phyloP scores from a whole-genome alignment of 345 rosid species.

The Populus simonii region DNA sequence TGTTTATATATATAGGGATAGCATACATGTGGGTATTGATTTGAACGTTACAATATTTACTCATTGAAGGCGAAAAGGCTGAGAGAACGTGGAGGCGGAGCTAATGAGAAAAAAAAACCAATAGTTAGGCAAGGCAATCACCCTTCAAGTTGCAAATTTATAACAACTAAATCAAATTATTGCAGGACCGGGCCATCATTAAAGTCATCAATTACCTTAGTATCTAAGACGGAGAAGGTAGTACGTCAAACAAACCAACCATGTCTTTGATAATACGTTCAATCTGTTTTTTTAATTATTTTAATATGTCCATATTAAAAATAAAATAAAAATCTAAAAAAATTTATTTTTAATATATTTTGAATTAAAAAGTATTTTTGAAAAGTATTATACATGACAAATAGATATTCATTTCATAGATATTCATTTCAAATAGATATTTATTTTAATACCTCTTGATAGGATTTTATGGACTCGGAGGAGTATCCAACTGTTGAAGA shows the following conservation, averaged over 20 bases:
- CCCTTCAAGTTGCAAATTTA: background rate
- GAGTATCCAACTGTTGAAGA: conserved; percentile 25
- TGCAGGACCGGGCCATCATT: background rate
- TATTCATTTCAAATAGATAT: no score
- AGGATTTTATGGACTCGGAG: conserved; percentile 42
- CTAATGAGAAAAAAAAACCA: background rate
- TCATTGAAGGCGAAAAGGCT: background rate
- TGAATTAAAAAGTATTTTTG: no score
- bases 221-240: no score
- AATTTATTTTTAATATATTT: no score
- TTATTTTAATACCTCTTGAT: no score
- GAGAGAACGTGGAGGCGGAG: background rate
- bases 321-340: no score
- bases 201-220: background rate
- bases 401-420: background rate
- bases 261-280: no score
- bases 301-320: no score
- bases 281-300: no score
- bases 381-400: no score
- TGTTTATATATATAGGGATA: no score
- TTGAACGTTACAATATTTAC: background rate
- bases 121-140: background rate
- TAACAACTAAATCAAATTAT: background rate
- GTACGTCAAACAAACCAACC: no score
- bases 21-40: background rate